Percentiles rank a stretch among this genome's conserved stretches.
These are phyloP conservation scores for Cladosporium sp. DNA, from an alignment of 2,329 filamentous ascomycete species.

Conservation along the genomic window DNA sequence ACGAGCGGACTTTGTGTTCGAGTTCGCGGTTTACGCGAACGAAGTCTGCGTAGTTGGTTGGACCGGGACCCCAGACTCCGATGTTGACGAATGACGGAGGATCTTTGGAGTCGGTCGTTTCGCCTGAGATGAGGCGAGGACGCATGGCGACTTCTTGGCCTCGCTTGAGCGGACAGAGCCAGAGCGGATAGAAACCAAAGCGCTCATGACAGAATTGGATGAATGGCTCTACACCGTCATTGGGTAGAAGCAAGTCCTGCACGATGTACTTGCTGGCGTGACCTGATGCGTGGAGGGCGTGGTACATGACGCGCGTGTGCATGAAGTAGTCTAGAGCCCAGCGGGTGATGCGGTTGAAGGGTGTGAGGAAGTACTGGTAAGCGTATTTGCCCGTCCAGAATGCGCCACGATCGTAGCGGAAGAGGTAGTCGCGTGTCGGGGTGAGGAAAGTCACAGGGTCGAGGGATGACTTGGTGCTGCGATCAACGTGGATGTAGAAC, in stretches of 20 bases:
- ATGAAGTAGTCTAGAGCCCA: constrained; percentile 58
- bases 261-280: constrained; percentile 55
- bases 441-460: constrained; percentile 35
- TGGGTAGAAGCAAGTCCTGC: constrained; percentile 60
- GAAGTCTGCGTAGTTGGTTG: constrained; percentile 42
- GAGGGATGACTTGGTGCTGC: constrained; percentile 29
- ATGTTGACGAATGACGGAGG: constrained; percentile 41
- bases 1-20: constrained; percentile 55
- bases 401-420: constrained; percentile 65
- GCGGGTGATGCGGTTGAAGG: constrained; percentile 57
- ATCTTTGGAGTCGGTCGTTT: constrained; percentile 5
- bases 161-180: constrained; percentile 51
- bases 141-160: constrained; percentile 22
- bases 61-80: constrained; percentile 70
- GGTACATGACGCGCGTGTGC: constrained; percentile 59
- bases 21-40: constrained; percentile 56
- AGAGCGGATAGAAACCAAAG: constrained; percentile 53
- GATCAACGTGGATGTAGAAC: constrained; percentile 45
- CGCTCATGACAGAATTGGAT: constrained; percentile 48
- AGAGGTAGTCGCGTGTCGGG: constrained; percentile 63
- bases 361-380: constrained; percentile 57
- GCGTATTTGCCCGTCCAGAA: constrained; percentile 62
- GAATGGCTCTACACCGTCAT: constrained; percentile 48
- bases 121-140: constrained; percentile 12
- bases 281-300: constrained; percentile 57